Percentiles rank a stretch among this genome's conserved stretches.
phyloP scores from a whole-genome alignment of 1,284 basidiomycete species.

The Leucoagaricus sp. region DNA sequence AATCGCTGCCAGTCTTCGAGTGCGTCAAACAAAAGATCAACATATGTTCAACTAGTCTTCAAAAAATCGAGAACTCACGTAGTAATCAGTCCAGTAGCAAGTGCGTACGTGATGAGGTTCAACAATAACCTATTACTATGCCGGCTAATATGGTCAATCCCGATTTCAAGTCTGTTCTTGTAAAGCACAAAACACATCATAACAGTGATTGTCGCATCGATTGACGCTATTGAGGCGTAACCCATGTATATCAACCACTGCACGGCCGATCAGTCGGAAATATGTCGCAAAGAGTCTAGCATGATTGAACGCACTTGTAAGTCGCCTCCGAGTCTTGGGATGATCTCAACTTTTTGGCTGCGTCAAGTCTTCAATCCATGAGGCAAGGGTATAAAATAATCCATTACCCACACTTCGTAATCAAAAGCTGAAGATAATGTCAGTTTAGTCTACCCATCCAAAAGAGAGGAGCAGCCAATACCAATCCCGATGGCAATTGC shows the following conservation, averaged over 20 bases:
- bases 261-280: background rate
- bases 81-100: constrained; percentile 30
- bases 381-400: no score
- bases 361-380: background rate
- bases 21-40: constrained; percentile 28
- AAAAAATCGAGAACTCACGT: constrained; percentile 18
- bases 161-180: constrained; percentile 20
- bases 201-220: constrained; percentile 28
- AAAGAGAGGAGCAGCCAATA: background rate
- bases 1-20: no score
- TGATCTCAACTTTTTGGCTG: background rate
- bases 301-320: constrained; percentile 21
- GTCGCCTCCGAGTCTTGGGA: constrained; percentile 13
- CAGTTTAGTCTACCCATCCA: background rate
- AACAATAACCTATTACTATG: constrained; percentile 27
- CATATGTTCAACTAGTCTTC: background rate
- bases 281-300: background rate
- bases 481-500: background rate
- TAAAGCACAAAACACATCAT: constrained; percentile 30
- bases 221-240: constrained; percentile 25
- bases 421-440: background rate
- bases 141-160: background rate
- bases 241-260: constrained; percentile 31
- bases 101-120: constrained; percentile 29
- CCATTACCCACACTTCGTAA: background rate